phyloP scores from a whole-genome alignment of 2,329 filamentous ascomycete species.

The Emericellopsis cladophorae region DNA sequence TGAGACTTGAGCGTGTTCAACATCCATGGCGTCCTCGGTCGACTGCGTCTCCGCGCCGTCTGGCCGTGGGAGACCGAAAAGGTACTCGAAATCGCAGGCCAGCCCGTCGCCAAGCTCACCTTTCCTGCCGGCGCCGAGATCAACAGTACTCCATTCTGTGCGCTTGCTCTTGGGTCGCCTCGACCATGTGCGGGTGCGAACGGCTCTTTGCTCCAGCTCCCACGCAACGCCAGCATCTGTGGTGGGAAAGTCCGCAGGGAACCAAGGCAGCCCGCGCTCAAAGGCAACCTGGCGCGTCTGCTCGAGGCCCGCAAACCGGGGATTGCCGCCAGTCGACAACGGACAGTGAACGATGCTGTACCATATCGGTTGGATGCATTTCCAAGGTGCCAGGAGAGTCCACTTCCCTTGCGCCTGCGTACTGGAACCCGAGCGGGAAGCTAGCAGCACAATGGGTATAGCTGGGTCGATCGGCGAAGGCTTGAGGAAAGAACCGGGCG shows the following conservation, averaged over 20 bases:
- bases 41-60: conserved; percentile 6
- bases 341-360: conserved; percentile 74
- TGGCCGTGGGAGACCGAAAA: conserved; percentile 30
- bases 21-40: conserved; percentile 14
- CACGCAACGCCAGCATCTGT: conserved; percentile 69
- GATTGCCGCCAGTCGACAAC: conserved; percentile 66
- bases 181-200: conserved; percentile 68
- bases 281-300: conserved; percentile 73
- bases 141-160: conserved; percentile 59
- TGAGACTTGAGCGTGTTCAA: conserved; percentile 9
- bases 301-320: conserved; percentile 69
- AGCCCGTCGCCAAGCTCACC: conserved; percentile 77
- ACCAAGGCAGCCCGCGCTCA: conserved; percentile 68
- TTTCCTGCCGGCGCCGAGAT: conserved; percentile 59
- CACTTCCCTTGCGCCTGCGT: conserved; percentile 54
- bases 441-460: conserved; percentile 65
- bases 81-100: conserved; percentile 68
- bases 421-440: conserved; percentile 35
- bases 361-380: conserved; percentile 78
- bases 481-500: conserved; percentile 50
- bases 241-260: conserved; percentile 73
- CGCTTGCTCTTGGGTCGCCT: conserved; percentile 72
- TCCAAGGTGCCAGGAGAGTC: conserved; percentile 83
- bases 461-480: conserved; percentile 50
- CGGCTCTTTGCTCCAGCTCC: conserved; percentile 56